Evolutionary conservation across 345 rosid genomes (phyloP).

Genomic region (Theobroma cacao): DNA sequence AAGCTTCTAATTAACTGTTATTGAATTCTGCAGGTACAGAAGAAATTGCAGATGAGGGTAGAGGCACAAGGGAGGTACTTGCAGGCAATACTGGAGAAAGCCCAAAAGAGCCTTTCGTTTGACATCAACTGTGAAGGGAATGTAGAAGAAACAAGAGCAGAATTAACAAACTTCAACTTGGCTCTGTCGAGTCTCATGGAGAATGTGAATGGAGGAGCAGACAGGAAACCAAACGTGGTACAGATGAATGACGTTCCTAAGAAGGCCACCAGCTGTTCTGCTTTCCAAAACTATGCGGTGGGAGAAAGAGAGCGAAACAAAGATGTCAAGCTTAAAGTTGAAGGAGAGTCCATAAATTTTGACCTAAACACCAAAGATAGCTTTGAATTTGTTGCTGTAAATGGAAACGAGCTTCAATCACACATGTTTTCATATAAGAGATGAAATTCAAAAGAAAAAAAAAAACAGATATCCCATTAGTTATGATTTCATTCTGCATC

Average conservation of each 20-base stretch:
- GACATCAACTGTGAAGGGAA: conserved; percentile 24
- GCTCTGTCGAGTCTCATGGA: conserved; percentile 43
- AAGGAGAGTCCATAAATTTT: conserved; percentile 36
- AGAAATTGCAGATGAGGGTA: conserved; percentile 74
- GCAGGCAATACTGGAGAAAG: conserved; percentile 69
- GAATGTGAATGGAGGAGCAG: conserved; percentile 25
- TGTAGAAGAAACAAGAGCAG: conserved; percentile 28
- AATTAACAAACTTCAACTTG: conserved; percentile 42
- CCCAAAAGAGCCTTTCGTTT: conserved; percentile 51
- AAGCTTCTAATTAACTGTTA: background rate
- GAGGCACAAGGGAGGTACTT: conserved; percentile 88
- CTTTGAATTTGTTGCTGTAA: conserved; percentile 31
- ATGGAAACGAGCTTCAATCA: conserved; percentile 41
- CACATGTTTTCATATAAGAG: conserved; percentile 33
- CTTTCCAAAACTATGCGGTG: conserved; percentile 24
- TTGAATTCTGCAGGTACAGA: conserved; percentile 48
- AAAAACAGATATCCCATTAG: background rate
- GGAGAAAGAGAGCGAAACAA: conserved; percentile 17
- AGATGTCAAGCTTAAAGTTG: conserved; percentile 33
- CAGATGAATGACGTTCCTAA: conserved; percentile 13
- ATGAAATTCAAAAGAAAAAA: background rate
- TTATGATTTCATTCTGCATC: background rate
- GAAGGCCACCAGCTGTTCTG: conserved; percentile 16
- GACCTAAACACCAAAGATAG: conserved; percentile 56
- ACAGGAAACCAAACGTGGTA: conserved; percentile 21